Evolutionary conservation across 805 yeast species (phyloP).

Genomic region (Candida chauliodis): DNA sequence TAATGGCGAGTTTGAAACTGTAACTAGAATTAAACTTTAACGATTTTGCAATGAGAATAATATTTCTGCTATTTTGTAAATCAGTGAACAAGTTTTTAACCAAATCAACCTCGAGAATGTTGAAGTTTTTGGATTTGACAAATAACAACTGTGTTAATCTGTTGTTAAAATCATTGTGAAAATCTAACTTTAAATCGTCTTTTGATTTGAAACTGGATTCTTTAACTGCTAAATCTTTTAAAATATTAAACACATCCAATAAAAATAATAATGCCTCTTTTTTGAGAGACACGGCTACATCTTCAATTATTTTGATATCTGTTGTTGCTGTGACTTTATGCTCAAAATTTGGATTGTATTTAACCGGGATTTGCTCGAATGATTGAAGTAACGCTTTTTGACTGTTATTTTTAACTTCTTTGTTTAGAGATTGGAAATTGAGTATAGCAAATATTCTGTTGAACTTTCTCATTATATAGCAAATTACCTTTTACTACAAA

Average conservation of each 20-base stretch:
- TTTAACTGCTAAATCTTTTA: conserved; percentile 1
- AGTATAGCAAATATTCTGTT: too few relatives aligned
- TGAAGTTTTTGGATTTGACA: background rate
- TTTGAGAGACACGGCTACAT: background rate
- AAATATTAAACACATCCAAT: conserved; percentile 1
- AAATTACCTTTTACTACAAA: too few relatives aligned
- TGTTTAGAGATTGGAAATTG: too few relatives aligned
- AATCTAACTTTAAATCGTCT: conserved; percentile 2
- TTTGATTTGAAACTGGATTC: background rate
- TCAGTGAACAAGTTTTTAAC: background rate
- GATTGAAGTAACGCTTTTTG: background rate
- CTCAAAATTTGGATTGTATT: background rate
- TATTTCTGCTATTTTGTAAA: conserved; percentile 1
- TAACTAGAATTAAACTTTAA: background rate
- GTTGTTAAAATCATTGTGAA: conserved; percentile 1
- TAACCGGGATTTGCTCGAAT: background rate
- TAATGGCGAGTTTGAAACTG: conserved; percentile 1
- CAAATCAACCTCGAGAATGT: background rate
- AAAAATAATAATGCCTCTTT: background rate
- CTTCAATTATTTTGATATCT: background rate
- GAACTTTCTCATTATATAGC: background rate
- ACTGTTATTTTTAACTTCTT: too few relatives aligned
- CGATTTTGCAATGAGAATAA: conserved; percentile 1
- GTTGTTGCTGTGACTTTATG: background rate
- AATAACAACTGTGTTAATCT: background rate